Conservation (phyloP, 2,329 filamentous ascomycete genomes). For the Berkeleyomyces basicola region DNA sequence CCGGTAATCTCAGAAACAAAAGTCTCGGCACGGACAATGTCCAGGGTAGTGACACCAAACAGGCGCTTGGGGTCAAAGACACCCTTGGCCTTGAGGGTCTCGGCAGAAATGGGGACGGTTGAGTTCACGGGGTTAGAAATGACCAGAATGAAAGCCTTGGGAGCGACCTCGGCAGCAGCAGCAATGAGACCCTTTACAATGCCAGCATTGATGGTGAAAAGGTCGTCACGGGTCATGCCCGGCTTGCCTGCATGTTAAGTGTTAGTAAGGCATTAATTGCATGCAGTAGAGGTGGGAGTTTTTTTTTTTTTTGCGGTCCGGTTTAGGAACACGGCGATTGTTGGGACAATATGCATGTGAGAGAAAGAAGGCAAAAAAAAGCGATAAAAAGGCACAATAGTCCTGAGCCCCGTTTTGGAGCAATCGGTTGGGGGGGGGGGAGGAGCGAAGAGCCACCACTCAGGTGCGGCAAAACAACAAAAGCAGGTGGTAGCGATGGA, state of each 20-base stretch:
- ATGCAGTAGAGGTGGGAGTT: background rate
- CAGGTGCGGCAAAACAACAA: background rate
- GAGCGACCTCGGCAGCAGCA: slow-evolving; percentile 70
- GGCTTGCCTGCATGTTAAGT: slow-evolving; percentile 58
- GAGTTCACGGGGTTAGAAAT: slow-evolving; percentile 99
- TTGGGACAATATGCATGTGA: slow-evolving; percentile 2
- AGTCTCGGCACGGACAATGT: slow-evolving; percentile 94
- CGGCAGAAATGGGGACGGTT: slow-evolving; percentile 90
- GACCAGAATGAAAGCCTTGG: slow-evolving; percentile 87
- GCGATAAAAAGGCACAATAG: background rate
- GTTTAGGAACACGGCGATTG: background rate
- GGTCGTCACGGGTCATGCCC: slow-evolving; percentile 97
- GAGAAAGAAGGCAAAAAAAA: background rate
- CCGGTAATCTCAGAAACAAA: slow-evolving; percentile 79
- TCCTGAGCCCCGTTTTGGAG: background rate
- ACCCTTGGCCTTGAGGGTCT: slow-evolving; percentile 83
- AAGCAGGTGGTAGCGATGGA: background rate
- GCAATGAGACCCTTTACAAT: slow-evolving; percentile 92
- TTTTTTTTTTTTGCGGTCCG: background rate
- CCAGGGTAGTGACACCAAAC: slow-evolving; percentile 96
- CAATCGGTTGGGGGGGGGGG: slow-evolving; percentile 8
- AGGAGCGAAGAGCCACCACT: background rate
- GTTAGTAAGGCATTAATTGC: slow-evolving; percentile 17
- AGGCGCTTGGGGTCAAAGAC: slow-evolving; percentile 93
- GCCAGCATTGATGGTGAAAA: slow-evolving; percentile 99